These are phyloP conservation scores for Cryptococcus sp. DNA, from an alignment of 1,284 basidiomycete species.

Conservation along the genomic window DNA sequence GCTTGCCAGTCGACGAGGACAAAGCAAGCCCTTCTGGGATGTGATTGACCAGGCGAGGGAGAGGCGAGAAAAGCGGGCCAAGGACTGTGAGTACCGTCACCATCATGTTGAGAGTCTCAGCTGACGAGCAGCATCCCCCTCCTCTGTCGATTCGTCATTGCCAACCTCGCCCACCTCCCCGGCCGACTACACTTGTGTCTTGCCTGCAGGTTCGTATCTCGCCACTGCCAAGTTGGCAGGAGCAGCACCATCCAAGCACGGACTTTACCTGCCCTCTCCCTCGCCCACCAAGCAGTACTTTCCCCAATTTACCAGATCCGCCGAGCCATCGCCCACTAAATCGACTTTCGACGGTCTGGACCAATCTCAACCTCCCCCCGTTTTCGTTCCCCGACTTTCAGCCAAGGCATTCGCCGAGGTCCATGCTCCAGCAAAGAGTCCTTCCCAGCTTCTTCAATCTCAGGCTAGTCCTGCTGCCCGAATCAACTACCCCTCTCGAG, in stretches of 20 bases:
- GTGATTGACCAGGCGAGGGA: conserved; percentile 37
- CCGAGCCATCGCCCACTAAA: conserved; percentile 32
- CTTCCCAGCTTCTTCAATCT: conserved; percentile 14
- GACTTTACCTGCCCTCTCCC: neutral
- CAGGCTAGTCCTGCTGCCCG: conserved; percentile 6
- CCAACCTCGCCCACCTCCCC: conserved; percentile 24
- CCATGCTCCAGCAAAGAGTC: neutral
- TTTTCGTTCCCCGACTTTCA: conserved; percentile 34
- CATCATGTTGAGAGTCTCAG: neutral
- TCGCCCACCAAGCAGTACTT: conserved; percentile 9
- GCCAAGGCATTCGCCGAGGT: conserved; percentile 24
- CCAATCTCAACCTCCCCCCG: conserved; percentile 28
- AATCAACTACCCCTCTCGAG: conserved; percentile 6
- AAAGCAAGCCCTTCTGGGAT: conserved; percentile 33
- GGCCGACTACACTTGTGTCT: conserved; percentile 27
- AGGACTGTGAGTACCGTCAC: conserved; percentile 3
- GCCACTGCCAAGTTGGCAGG: conserved; percentile 22
- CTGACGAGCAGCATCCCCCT: conserved; percentile 42
- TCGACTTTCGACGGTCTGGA: conserved; percentile 30
- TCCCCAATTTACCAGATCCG: conserved; percentile 30
- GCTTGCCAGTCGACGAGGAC: neutral
- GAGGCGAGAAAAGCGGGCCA: conserved; percentile 20
- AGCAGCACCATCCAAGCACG: conserved; percentile 1
- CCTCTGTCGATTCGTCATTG: conserved; percentile 56
- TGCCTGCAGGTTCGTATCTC: conserved; percentile 27